These are phyloP conservation scores for Oxytropis ochrocephala DNA, from an alignment of 306 rosid genomes.

Conservation along the genomic window DNA sequence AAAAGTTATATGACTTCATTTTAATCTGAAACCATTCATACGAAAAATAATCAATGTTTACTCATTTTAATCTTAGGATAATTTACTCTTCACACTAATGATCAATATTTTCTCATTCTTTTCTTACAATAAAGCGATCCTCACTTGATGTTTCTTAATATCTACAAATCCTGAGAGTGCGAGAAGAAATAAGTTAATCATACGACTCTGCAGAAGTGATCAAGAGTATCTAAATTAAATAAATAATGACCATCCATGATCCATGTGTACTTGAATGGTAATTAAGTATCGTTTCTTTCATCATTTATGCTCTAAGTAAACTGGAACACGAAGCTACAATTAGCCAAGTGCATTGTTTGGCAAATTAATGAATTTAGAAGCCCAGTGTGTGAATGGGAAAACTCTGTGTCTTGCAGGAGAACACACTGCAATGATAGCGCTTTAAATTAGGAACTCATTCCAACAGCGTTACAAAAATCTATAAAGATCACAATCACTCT, in stretches of 20 bases:
- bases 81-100: not conserved
- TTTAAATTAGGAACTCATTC: conserved; percentile 1
- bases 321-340: not conserved
- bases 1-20: not conserved
- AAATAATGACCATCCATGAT: not conserved
- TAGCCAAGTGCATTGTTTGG: not conserved
- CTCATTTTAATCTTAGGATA: not conserved
- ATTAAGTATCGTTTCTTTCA: not conserved
- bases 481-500: conserved; percentile 4
- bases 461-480: conserved; percentile 2
- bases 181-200: not conserved
- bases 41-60: not conserved
- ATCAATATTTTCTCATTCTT: not conserved
- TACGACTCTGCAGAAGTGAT: not conserved
- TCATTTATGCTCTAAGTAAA: not conserved
- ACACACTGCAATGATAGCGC: not conserved
- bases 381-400: not conserved
- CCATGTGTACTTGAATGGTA: not conserved
- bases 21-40: not conserved
- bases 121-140: not conserved
- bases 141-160: not conserved
- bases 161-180: not conserved
- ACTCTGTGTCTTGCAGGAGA: not conserved
- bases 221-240: not conserved
- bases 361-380: conserved; percentile 6